A percentile compares a stretch with the other conserved stretches of the same genome.
These are phyloP conservation scores for Exophiala sideris DNA, from an alignment of 2,329 filamentous ascomycete genomes.

Conservation along the genomic window DNA sequence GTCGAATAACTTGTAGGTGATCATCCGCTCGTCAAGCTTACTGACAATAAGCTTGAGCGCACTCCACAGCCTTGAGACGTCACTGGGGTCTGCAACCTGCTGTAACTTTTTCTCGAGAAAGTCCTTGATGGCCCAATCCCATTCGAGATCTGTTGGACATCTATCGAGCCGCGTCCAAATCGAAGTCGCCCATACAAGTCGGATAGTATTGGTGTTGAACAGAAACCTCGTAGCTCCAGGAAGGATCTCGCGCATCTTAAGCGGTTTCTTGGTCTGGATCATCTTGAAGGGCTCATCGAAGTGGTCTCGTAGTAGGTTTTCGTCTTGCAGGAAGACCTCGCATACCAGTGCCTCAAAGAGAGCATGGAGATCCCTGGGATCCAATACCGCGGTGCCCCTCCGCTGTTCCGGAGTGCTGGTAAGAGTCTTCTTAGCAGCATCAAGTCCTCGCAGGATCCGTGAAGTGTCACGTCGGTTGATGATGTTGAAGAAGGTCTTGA, in stretches of 20 bases:
- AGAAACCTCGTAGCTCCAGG: constrained; percentile 83
- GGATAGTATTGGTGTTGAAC: constrained; percentile 66
- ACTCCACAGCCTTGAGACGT: constrained; percentile 74
- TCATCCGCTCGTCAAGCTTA: constrained; percentile 67
- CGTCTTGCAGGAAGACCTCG: constrained; percentile 66
- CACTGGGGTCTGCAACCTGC: constrained; percentile 54
- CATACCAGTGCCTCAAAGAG: constrained; percentile 88
- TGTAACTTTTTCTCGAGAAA: constrained; percentile 66
- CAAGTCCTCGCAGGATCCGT: constrained; percentile 59
- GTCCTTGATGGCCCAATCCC: constrained; percentile 81
- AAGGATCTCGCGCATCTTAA: constrained; percentile 71
- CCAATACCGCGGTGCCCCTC: constrained; percentile 50
- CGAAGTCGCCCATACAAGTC: constrained; percentile 64
- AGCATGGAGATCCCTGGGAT: constrained; percentile 65
- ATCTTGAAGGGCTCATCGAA: constrained; percentile 83
- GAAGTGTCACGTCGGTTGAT: constrained; percentile 60
- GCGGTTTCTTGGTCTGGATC: constrained; percentile 72
- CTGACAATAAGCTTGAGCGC: constrained; percentile 71
- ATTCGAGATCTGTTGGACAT: constrained; percentile 67
- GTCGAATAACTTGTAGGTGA: constrained; percentile 72
- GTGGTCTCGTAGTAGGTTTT: constrained; percentile 51
- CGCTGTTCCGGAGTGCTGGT: constrained; percentile 48
- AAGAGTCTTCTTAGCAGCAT: constrained; percentile 55
- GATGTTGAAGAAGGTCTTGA: constrained; percentile 52
- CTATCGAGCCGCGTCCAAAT: constrained; percentile 66